Percentiles rank a stretch among this genome's conserved stretches.
These are phyloP conservation scores for Thymus mandschuricus DNA, from an alignment of 257 asterid species.

Conservation along the genomic window DNA sequence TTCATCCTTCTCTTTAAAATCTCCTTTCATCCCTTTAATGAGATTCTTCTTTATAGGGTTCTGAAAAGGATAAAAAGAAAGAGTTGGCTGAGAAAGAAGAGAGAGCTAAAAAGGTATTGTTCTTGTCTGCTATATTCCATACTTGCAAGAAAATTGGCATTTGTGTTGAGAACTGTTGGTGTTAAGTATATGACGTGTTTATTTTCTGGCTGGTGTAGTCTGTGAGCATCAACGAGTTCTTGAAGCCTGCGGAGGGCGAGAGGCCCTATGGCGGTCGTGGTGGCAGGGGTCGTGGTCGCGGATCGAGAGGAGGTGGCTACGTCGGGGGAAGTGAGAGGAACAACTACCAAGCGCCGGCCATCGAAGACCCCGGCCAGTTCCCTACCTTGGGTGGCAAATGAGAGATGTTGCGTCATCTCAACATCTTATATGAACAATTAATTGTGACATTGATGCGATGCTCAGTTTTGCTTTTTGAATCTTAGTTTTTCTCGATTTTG, in stretches of 20 bases:
- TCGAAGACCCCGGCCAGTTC: constrained; percentile 85
- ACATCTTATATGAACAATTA: constrained; percentile 25
- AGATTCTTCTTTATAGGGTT: constrained; percentile 47
- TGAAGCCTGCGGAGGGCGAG: constrained; percentile 82
- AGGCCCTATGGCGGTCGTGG: constrained; percentile 66
- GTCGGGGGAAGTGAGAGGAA: constrained; percentile 45
- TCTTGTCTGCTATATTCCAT: background rate
- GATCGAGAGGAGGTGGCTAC: constrained; percentile 57
- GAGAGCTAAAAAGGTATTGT: constrained; percentile 72
- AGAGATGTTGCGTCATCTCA: constrained; percentile 19
- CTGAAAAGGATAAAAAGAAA: constrained; percentile 77
- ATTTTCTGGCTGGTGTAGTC: constrained; percentile 43
- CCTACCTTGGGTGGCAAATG: constrained; percentile 80
- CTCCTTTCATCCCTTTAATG: background rate
- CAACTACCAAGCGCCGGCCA: constrained; percentile 58
- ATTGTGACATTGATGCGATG: constrained; percentile 24
- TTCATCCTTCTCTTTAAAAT: no score
- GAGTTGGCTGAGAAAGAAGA: constrained; percentile 82
- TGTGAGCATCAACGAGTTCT: constrained; percentile 80
- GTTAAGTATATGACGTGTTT: constrained; percentile 11
- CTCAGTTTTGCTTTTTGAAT: constrained; percentile 32
- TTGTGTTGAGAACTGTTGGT: background rate
- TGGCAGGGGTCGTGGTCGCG: constrained; percentile 81
- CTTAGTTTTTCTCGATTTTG: background rate
- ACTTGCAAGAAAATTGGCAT: background rate